Percentiles rank a stretch among this genome's conserved stretches.
These are phyloP conservation scores for Penicillium arizonense DNA, from an alignment of 495 filamentous ascomycete genomes.

Conservation along the genomic window DNA sequence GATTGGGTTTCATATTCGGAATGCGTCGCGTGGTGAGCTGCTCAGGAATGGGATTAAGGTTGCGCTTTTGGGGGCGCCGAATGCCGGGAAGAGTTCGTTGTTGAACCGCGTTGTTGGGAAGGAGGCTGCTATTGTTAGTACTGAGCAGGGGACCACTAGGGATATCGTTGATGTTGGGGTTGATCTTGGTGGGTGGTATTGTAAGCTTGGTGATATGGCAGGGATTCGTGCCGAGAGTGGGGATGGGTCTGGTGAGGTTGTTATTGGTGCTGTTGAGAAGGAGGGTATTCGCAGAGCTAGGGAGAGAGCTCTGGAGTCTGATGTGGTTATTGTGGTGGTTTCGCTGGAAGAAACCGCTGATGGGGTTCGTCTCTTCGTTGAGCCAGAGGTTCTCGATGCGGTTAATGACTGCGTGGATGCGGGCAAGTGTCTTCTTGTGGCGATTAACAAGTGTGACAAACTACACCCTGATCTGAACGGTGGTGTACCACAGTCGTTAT, in stretches of 20 bases:
- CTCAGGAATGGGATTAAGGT: conserved; percentile 83
- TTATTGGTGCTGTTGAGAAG: conserved; percentile 73
- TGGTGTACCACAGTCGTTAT: conserved; percentile 17
- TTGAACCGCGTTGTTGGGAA: conserved; percentile 89
- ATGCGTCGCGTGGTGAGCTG: conserved; percentile 80
- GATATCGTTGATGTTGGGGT: conserved; percentile 93
- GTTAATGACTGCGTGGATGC: conserved; percentile 52
- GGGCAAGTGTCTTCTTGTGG: conserved; percentile 64
- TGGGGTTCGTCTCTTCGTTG: conserved; percentile 41
- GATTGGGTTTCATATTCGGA: conserved; percentile 66
- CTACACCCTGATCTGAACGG: conserved; percentile 24
- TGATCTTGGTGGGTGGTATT: conserved; percentile 85
- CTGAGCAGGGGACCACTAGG: conserved; percentile 86
- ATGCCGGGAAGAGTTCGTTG: conserved; percentile 92
- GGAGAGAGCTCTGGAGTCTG: conserved; percentile 74
- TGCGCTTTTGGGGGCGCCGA: conserved; percentile 85
- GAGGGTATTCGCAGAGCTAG: conserved; percentile 91
- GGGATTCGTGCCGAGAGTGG: conserved; percentile 60
- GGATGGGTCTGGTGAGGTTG: conserved; percentile 8
- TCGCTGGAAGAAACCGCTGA: conserved; percentile 55
- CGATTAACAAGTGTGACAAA: conserved; percentile 80
- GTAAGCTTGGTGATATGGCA: conserved; percentile 88
- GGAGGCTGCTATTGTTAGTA: conserved; percentile 91
- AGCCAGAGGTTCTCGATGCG: conserved; percentile 58
- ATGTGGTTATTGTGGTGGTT: conserved; percentile 80